A percentile compares a stretch with the other conserved stretches of the same genome.
Conservation (phyloP, 345 rosid species). For the Populus davidiana region DNA sequence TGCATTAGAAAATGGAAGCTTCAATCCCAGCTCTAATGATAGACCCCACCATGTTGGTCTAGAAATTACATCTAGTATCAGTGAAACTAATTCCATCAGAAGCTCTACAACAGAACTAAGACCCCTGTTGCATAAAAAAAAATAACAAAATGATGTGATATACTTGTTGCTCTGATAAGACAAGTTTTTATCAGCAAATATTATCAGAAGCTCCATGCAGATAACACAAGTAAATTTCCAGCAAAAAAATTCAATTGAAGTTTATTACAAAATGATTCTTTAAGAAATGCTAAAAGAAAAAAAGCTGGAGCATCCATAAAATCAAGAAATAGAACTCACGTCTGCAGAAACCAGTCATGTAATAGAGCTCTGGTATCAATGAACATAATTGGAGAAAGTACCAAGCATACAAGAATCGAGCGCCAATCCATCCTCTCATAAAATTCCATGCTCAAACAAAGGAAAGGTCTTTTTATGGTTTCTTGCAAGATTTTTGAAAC, state of each 20-base stretch:
- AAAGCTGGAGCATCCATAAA: background rate
- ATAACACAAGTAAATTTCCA: background rate
- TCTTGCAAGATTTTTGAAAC: conserved; percentile 57
- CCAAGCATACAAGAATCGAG: conserved; percentile 41
- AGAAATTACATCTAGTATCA: conserved; percentile 48
- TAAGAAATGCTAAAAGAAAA: background rate
- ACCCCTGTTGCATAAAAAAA: conserved; percentile 56
- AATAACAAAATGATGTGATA: conserved; percentile 8
- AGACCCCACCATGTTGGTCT: conserved; percentile 73
- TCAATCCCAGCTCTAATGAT: conserved; percentile 49
- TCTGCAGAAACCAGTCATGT: conserved; percentile 65
- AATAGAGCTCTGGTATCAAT: conserved; percentile 50
- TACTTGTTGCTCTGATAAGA: background rate
- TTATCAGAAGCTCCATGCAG: conserved; percentile 6
- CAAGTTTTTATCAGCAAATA: background rate
- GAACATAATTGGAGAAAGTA: conserved; percentile 55
- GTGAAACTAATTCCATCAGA: conserved; percentile 46
- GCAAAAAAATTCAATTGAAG: background rate
- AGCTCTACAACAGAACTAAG: conserved; percentile 52
- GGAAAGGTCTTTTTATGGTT: conserved; percentile 57
- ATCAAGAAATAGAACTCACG: conserved; percentile 46
- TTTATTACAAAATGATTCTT: background rate
- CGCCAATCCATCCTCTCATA: conserved; percentile 57
- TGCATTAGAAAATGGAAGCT: conserved; percentile 59
- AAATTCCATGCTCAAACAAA: conserved; percentile 52